phyloP scores from a whole-genome alignment of 106 monocot species.

The Dioscorea dumetorum region DNA sequence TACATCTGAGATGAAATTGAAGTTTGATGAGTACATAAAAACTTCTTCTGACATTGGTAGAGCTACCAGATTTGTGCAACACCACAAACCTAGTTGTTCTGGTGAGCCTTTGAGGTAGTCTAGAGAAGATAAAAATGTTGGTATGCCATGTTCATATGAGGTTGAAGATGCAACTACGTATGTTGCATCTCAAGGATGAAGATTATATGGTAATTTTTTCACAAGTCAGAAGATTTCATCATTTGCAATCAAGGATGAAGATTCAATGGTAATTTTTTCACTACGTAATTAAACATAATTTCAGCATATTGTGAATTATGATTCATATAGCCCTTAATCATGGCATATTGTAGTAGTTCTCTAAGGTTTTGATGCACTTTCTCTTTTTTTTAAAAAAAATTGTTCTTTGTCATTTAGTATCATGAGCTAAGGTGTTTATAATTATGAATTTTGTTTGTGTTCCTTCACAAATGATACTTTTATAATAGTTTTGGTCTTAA shows the following conservation, averaged over 20 bases:
- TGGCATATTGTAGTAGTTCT: no score
- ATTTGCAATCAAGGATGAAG: constrained; percentile 10
- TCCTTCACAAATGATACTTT: no score
- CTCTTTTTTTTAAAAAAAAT: not conserved
- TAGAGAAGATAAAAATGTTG: constrained; percentile 1
- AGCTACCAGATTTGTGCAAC: constrained; percentile 5
- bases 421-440: no score
- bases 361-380: no score
- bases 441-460: no score
- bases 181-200: constrained; percentile 18
- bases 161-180: constrained; percentile 1
- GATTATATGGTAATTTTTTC: no score
- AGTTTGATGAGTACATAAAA: constrained; percentile 28
- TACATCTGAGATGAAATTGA: constrained; percentile 13
- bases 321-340: no score
- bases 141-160: not conserved
- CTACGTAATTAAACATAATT: no score
- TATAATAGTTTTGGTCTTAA: no score
- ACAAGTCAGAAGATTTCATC: not conserved
- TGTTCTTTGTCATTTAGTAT: not conserved
- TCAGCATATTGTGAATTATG: no score
- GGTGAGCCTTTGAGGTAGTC: constrained; percentile 1
- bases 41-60: constrained; percentile 15
- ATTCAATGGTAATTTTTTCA: constrained; percentile 18
- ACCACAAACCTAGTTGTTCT: constrained; percentile 2